A percentile compares a stretch with the other conserved stretches of the same genome.
Evolutionary conservation across 768 basidiomycete genomes (phyloP).

Genomic region (Pleurotus tuber-regium): DNA sequence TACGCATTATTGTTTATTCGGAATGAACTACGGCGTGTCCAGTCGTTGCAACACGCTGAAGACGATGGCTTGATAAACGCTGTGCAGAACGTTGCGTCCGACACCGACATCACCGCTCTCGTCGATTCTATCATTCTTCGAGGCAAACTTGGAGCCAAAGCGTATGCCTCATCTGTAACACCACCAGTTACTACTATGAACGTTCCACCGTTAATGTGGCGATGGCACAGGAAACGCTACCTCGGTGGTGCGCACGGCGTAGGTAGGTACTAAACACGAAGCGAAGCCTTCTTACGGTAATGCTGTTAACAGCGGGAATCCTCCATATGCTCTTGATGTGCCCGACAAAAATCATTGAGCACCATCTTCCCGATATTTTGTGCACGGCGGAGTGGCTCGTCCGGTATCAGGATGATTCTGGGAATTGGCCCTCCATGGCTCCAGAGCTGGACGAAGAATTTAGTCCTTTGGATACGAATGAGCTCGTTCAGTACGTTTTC

Average conservation of each 20-base stretch:
- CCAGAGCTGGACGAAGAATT: constrained; percentile 17
- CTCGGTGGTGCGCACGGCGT: constrained; percentile 61
- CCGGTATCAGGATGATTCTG: constrained; percentile 38
- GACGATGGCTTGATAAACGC: constrained; percentile 8
- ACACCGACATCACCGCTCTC: constrained; percentile 30
- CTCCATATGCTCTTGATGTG: constrained; percentile 47
- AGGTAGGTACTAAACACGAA: constrained; percentile 45
- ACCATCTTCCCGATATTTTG: constrained; percentile 39
- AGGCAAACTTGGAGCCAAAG: constrained; percentile 28
- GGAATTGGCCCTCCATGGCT: constrained; percentile 54
- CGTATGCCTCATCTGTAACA: constrained; percentile 22
- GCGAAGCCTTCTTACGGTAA: too few species aligned
- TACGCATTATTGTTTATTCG: constrained; percentile 51
- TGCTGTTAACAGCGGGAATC: constrained; percentile 45
- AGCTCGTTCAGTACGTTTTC: constrained; percentile 47
- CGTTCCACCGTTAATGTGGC: constrained; percentile 53
- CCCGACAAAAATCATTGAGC: constrained; percentile 32
- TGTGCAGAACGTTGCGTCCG: constrained; percentile 26
- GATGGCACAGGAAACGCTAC: constrained; percentile 55
- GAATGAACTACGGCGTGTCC: constrained; percentile 16
- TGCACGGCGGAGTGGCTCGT: constrained; percentile 47
- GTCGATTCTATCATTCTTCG: constrained; percentile 46
- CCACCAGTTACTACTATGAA: constrained; percentile 20
- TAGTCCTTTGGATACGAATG: constrained; percentile 22
- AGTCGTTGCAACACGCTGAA: constrained; percentile 8